Evolutionary conservation across 225 moss, liverwort and hornwort species (phyloP), one percentile per base, ranked within the genome.

Genomic region (Polytrichum commune): DNA sequence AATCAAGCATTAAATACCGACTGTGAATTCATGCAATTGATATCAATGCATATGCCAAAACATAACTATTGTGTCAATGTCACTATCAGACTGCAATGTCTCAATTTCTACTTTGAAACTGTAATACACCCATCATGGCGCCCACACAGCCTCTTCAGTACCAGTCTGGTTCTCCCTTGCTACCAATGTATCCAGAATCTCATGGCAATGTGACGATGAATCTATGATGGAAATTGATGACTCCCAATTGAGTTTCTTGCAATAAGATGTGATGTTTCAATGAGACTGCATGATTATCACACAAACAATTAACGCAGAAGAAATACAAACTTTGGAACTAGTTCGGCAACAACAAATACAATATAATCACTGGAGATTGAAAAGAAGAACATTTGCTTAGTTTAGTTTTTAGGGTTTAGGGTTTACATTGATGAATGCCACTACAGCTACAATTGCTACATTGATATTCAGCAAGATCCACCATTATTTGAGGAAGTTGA

Each of bases 241-340:
- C 85, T 82, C 74, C 82, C 85, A 80, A 82, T 27, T 25, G 85
- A 80, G 63, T 77, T 66, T 75, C 85, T 67, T 67, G 72, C 72
- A 60, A 72, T 38, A 55, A 75, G 53, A 58, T 66, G 74, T 19
- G 72, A 35, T 67, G 66, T 72, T 18, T 80, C 80, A 67, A 55
- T 80, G 13, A 70, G 5, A 75, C 66, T 85, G 74, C 68, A 68
- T 22, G 22, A 6, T 58, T n/a, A 23, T 20, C 23, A 22, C 23
- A 22, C 7, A 58, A 0, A 58, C 7, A n/a, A 58, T 58, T 22
- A 58, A 58, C 22, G 7, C 22, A 58, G 4, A 22, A 6, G 23
- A 58, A 58, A 56, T 1, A 18, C 5, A 18, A 56, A 2, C 25
- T 56, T 56, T 56, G 20, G 20, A 5, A 20, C 20, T 20, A 6